Percentiles rank a stretch among this genome's conserved stretches.
Conservation (phyloP, 208 protist genomes). For the Vickermania ingenoplastis region DNA sequence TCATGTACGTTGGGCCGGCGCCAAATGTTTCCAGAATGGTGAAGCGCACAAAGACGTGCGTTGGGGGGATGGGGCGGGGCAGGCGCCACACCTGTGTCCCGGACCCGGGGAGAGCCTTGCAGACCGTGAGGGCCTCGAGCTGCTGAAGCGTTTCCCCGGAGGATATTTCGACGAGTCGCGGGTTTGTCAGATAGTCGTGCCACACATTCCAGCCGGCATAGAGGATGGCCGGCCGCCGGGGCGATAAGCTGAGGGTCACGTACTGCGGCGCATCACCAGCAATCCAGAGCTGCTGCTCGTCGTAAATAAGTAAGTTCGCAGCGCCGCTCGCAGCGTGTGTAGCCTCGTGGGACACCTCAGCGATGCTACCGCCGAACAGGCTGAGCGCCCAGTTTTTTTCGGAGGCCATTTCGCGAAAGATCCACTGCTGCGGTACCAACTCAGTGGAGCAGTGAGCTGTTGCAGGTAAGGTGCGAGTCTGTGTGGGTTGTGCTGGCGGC, state of each 20-base stretch:
- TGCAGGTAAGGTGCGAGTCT: constrained; percentile 6
- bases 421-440: neutral
- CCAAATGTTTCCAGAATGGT: constrained; percentile 65
- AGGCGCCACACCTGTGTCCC: constrained; percentile 82
- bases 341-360: constrained; percentile 60
- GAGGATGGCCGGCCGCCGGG: constrained; percentile 46
- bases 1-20: constrained; percentile 76
- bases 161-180: constrained; percentile 62
- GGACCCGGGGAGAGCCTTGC: constrained; percentile 58
- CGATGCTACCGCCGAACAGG: constrained; percentile 44
- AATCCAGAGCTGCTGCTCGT: constrained; percentile 73
- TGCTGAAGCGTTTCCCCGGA: constrained; percentile 32
- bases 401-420: constrained; percentile 4
- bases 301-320: constrained; percentile 50
- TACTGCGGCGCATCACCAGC: constrained; percentile 69
- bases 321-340: constrained; percentile 42
- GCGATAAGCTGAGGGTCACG: constrained; percentile 41
- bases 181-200: constrained; percentile 81
- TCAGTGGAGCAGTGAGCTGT: too few species aligned
- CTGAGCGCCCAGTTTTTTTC: constrained; percentile 61
- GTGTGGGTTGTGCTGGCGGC: neutral
- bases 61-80: constrained; percentile 42
- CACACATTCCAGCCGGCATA: constrained; percentile 84
- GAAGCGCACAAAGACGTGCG: constrained; percentile 56
- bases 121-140: constrained; percentile 46